Conservation (phyloP, 1,284 basidiomycete species). For the Pascua guehoae region DNA sequence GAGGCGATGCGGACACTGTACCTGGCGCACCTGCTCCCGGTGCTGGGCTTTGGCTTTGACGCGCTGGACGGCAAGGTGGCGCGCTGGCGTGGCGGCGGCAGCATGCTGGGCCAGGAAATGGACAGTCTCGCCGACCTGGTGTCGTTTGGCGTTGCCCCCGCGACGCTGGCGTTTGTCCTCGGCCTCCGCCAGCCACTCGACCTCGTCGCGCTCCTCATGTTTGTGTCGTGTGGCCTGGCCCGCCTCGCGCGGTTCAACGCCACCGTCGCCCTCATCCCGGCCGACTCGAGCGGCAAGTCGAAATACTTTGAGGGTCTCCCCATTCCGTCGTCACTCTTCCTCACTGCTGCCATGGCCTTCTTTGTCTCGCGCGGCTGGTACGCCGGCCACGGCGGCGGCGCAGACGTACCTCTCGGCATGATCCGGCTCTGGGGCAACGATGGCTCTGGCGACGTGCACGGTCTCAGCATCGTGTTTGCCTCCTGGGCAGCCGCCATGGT, state of each 20-base stretch:
- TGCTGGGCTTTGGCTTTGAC: constrained; percentile 97
- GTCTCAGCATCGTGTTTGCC: constrained; percentile 67
- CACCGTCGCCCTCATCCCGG: constrained; percentile 90
- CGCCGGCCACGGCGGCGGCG: constrained; percentile 44
- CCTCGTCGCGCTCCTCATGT: constrained; percentile 77
- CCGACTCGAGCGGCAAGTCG: constrained; percentile 79
- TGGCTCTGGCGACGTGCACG: constrained; percentile 75
- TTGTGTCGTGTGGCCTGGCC: constrained; percentile 94
- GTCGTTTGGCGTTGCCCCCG: constrained; percentile 95
- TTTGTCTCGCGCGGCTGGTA: constrained; percentile 82
- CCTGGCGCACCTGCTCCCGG: constrained; percentile 79
- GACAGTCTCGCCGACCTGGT: constrained; percentile 96
- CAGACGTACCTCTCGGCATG: constrained; percentile 65
- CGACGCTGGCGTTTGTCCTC: constrained; percentile 83
- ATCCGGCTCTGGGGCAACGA: constrained; percentile 69
- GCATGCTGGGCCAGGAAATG: constrained; percentile 97
- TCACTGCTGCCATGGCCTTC: constrained; percentile 76
- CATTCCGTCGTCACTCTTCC: constrained; percentile 81
- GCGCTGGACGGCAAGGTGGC: constrained; percentile 97
- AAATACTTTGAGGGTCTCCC: constrained; percentile 97
- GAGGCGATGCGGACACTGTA: constrained; percentile 57
- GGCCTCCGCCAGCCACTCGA: constrained; percentile 88
- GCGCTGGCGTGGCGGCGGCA: constrained; percentile 89
- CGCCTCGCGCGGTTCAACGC: constrained; percentile 97
- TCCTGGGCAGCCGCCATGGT: constrained; percentile 91